Evolutionary conservation across 2,329 filamentous ascomycete genomes (phyloP), one percentile per base, ranked within the genome.

Genomic region (Sarocladium kiliense): DNA sequence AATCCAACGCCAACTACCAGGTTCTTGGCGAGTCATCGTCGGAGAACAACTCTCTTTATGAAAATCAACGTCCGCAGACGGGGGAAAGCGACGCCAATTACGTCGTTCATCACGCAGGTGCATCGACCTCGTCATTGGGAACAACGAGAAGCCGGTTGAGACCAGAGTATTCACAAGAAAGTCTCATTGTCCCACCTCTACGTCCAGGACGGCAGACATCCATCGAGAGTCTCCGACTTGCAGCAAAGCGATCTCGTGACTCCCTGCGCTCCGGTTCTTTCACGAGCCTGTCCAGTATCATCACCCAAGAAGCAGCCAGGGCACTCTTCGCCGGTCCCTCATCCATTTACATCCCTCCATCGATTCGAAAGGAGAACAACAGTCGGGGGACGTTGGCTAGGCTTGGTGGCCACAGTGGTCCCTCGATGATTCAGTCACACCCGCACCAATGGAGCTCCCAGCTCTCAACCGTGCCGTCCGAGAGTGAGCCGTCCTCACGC

Each of bases 361-460:
- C 54, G n/a, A 36, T 55, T 30, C 54, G 54, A 19, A 55, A 55
- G 10, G 39, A 50, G 54, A 30, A 51, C 11, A 36, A 30, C 25
- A 47, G 44, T n/a, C 44, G 44, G 44, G 23, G 41, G 12, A 37
- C 32, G 32, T 9, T 18, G 21, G 44, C 12, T 32, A 34, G 37
- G 47, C 23, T 53, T 9, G 47, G 47, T 32, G 18, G 47, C 18
- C 50, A 39, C 16, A 53, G 32, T 23, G 50, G 50, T 27, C 34
- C 19, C 21, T 53, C 50, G 34, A 53, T 53, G 50, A 53, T 53
- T 34, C 26, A 39, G 21, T 39, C 74, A 47, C 67, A 74, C 57
- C 74, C 77, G 55, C 81, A 84, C 63, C 80, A 80, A 75, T 85
- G 82, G 81, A 84, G 81, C 67, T 79, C 80, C 44, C 81, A 84